Percentiles rank a stretch among this genome's conserved stretches.
Evolutionary conservation across 2,329 filamentous ascomycete species (phyloP).

Genomic region (Teratosphaeria epicoccoides): DNA sequence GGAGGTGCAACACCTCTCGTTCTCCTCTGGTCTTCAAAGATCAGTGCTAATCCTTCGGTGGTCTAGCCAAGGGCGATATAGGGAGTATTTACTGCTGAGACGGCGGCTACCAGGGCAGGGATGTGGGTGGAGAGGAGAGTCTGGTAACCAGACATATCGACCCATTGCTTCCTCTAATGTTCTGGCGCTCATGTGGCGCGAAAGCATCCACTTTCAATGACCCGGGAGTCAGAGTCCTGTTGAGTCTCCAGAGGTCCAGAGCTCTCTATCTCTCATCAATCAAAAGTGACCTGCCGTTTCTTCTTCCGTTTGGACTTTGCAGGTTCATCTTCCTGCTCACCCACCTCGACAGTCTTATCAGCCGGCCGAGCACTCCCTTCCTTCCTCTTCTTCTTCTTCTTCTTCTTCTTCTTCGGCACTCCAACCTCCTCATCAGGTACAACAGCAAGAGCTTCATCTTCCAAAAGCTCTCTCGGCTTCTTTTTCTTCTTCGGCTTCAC

Average conservation of each 20-base stretch:
- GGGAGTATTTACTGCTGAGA: no score
- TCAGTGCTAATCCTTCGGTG: no score
- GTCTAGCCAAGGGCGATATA: no score
- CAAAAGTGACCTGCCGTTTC: slow-evolving; percentile 6
- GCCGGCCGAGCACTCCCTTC: slow-evolving; percentile 4
- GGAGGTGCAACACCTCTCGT: no score
- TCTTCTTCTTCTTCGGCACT: slow-evolving; percentile 33
- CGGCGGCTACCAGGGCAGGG: no score
- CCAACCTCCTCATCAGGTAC: slow-evolving; percentile 8
- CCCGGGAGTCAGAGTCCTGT: no score
- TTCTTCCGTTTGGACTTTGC: slow-evolving; percentile 7
- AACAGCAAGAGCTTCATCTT: slow-evolving; percentile 6
- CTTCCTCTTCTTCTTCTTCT: slow-evolving; percentile 24
- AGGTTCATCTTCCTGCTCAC: not conserved
- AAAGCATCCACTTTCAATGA: no score
- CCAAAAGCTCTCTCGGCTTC: slow-evolving; percentile 27
- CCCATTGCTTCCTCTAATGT: no score
- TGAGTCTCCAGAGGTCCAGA: not conserved
- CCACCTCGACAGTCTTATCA: slow-evolving; percentile 7
- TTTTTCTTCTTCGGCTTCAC: slow-evolving; percentile 48
- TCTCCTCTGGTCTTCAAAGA: no score
- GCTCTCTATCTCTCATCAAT: slow-evolving; percentile 4
- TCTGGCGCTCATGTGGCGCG: no score
- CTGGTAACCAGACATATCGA: no score
- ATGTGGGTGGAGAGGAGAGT: no score